Evolutionary conservation across 2,329 filamentous ascomycete genomes (phyloP).

Genomic region (Ophiostoma tasmaniense): DNA sequence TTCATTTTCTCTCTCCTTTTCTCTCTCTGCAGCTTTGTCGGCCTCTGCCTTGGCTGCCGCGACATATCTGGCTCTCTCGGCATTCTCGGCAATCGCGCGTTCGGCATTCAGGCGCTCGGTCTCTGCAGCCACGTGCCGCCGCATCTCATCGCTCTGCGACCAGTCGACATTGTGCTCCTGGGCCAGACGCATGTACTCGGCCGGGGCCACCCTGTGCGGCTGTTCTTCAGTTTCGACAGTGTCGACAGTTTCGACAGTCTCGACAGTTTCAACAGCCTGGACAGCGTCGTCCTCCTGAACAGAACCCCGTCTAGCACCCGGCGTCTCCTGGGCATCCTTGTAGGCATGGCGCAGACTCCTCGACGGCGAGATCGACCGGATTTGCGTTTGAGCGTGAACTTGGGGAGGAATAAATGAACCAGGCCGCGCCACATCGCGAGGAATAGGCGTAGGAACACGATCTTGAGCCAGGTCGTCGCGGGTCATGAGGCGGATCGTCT

Average conservation of each 20-base stretch:
- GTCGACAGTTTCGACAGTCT: neutral
- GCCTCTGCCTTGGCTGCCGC: slow-evolving; percentile 11
- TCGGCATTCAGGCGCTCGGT: neutral
- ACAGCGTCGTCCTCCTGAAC: neutral
- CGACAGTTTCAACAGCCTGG: neutral
- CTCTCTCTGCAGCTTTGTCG: slow-evolving; percentile 1
- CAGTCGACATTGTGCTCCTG: slow-evolving; percentile 44
- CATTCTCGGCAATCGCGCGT: too few relatives aligned
- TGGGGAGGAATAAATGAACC: neutral
- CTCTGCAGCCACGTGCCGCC: slow-evolving; percentile 1
- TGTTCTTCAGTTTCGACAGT: neutral
- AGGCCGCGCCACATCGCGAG: too few relatives aligned
- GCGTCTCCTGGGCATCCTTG: neutral
- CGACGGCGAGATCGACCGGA: neutral
- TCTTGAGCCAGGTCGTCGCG: neutral
- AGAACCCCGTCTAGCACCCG: neutral
- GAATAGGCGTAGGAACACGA: too few relatives aligned
- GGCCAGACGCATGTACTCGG: slow-evolving; percentile 16
- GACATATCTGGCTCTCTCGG: too few relatives aligned
- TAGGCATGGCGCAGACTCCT: neutral
- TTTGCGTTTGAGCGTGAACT: neutral
- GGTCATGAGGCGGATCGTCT: neutral
- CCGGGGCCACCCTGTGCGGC: neutral
- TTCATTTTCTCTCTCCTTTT: slow-evolving; percentile 16
- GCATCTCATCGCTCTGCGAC: slow-evolving; percentile 47